A percentile compares a stretch with the other conserved stretches of the same genome.
Evolutionary conservation across 768 basidiomycete species (phyloP).

Genomic region (Omphalotus guepiniiformis): DNA sequence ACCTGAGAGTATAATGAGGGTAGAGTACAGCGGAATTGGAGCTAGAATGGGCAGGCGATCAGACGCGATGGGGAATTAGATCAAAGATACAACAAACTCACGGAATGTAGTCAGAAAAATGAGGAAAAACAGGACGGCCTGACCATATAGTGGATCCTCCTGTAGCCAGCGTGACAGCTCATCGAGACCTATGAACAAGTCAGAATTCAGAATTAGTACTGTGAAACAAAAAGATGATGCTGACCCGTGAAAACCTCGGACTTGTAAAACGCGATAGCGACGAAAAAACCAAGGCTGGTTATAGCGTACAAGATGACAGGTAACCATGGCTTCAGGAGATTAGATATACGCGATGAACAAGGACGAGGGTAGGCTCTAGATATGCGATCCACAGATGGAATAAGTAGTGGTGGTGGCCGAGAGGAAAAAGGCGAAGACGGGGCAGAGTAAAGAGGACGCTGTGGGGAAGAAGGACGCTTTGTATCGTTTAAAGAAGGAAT

Average conservation of each 20-base stretch:
- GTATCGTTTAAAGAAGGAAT: no score
- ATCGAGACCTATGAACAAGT: conserved; percentile 61
- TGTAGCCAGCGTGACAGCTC: conserved; percentile 75
- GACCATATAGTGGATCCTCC: conserved; percentile 66
- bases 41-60: conserved; percentile 39
- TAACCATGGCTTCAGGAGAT: conserved; percentile 67
- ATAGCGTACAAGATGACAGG: conserved; percentile 74
- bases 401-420: neutral
- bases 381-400: conserved; percentile 14
- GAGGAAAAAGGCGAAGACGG: neutral
- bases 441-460: neutral
- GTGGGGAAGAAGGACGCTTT: neutral
- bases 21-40: conserved; percentile 89
- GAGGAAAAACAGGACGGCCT: conserved; percentile 73
- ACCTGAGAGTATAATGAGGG: conserved; percentile 86
- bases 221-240: conserved; percentile 22
- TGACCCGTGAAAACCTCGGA: conserved; percentile 77
- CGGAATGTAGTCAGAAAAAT: conserved; percentile 88
- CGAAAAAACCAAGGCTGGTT: conserved; percentile 72
- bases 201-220: conserved; percentile 8
- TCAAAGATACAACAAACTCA: conserved; percentile 35
- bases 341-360: conserved; percentile 48
- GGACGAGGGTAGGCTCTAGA: conserved; percentile 42
- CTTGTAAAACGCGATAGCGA: conserved; percentile 82
- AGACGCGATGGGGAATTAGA: conserved; percentile 3